Evolutionary conservation across 2,329 filamentous ascomycete genomes (phyloP).

Genomic region (Sclerotinia borealis): DNA sequence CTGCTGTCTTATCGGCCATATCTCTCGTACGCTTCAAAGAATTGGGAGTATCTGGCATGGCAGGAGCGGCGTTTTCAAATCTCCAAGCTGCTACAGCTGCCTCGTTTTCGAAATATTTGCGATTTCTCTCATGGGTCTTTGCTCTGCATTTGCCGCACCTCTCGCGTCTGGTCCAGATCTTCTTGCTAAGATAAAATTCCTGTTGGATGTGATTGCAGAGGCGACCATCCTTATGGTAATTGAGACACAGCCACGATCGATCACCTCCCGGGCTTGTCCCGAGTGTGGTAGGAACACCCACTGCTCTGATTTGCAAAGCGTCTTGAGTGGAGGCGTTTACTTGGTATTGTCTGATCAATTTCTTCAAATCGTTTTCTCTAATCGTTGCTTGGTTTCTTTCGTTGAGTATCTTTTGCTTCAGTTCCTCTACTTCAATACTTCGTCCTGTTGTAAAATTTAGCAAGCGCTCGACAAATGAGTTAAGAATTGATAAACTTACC

Average conservation of each 20-base stretch:
- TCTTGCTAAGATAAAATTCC: not conserved
- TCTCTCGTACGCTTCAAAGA: not conserved
- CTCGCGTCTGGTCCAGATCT: slow-evolving; percentile 3
- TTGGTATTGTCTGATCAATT: slow-evolving; percentile 4
- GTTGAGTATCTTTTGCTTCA: not conserved
- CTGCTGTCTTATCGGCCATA: not conserved
- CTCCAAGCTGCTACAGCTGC: not conserved
- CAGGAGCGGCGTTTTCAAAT: not conserved
- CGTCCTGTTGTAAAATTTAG: not conserved
- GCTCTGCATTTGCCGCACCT: slow-evolving; percentile 7
- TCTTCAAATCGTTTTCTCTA: slow-evolving; percentile 57
- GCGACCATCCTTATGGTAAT: not conserved
- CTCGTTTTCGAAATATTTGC: not conserved
- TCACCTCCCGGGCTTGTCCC: not conserved
- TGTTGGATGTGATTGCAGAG: not conserved
- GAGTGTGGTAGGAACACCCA: not conserved
- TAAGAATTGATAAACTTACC: not conserved
- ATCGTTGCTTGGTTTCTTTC: not conserved
- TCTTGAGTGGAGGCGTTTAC: not conserved
- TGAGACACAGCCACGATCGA: not conserved
- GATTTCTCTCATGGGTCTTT: not conserved
- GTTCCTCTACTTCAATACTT: not conserved
- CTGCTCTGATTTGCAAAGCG: not conserved
- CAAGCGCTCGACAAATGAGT: not conserved
- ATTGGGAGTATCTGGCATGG: not conserved